These are phyloP conservation scores for Martiniozyma asiatica DNA, from an alignment of 1,139 yeast species.

Conservation along the genomic window DNA sequence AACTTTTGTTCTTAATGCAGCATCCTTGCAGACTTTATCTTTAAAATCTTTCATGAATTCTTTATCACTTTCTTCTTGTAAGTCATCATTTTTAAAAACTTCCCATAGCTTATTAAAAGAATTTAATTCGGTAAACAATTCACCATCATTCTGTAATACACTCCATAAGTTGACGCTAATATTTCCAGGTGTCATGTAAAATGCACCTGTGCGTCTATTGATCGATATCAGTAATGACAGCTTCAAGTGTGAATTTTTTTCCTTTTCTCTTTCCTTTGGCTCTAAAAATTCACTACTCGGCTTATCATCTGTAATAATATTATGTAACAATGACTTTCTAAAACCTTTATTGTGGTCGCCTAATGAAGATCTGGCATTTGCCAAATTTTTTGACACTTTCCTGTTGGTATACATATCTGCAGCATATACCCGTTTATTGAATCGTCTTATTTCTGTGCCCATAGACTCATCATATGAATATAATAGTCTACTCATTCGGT, in stretches of 20 bases:
- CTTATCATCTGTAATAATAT: too few relatives aligned
- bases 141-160: conserved; percentile 21
- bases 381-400: too few relatives aligned
- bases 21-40: conserved; percentile 8
- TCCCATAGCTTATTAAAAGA: conserved; percentile 15
- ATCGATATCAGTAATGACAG: conserved; percentile 17
- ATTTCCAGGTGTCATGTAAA: conserved; percentile 22
- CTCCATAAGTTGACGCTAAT: conserved; percentile 22
- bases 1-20: conserved; percentile 8
- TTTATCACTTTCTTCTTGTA: conserved; percentile 8
- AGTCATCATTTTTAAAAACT: conserved; percentile 10
- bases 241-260: conserved; percentile 7
- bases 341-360: too few relatives aligned
- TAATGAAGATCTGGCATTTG: too few relatives aligned
- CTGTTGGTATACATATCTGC: too few relatives aligned
- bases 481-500: too few relatives aligned
- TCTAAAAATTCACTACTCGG: too few relatives aligned
- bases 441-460: too few relatives aligned
- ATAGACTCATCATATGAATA: too few relatives aligned
- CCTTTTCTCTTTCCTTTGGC: conserved; percentile 7
- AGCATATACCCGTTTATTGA: too few relatives aligned
- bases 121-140: conserved; percentile 18
- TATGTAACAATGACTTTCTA: too few relatives aligned
- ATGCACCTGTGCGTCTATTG: conserved; percentile 22
- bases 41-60: conserved; percentile 4